Evolutionary conservation across 164 flowering plant genomes (phyloP), one percentile per base, ranked within the genome.

Genomic region (Aristolochia contorta): DNA sequence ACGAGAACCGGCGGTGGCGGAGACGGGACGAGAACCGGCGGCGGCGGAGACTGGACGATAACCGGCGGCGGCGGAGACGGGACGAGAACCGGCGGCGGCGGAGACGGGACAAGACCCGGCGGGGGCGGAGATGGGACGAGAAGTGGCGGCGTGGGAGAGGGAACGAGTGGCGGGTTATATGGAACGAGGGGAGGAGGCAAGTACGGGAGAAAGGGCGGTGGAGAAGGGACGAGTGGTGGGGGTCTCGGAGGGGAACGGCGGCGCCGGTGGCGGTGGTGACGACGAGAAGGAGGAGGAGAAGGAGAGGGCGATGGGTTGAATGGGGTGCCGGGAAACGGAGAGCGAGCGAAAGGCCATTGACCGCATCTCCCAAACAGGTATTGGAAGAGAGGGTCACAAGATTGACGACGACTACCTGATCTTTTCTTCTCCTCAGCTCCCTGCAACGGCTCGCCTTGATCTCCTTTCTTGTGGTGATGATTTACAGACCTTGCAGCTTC

Each of bases 311-410:
- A 22, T 1, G 52, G 62, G 3, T 5, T 13, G 23, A 47, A 47
- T 6, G 52, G 53, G 51, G 15, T 16, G 62, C 24, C 47, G 3
- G 51, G 52, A 13, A 47, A 61, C 7, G 64, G 64, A 23, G 6
- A 24, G 23, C 63, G 54, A 47, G 62, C 52, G 62, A 59, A 59
- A 48, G 63, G 63, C 63, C 63, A 60, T 32, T 32, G 63, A 1
- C 63, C 63, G 49, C 63, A 60, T 43, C 55, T 49, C 9, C 63
- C 63, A 23, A 60, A 60, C 22, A 60, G 55, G 46, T 61, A 52
- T 27, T 19, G 46, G 19, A n/a, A 51, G 27, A 61, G 57, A 6
- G 65, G 65, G 49, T 62, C 65, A 41, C 65, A 62, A 37, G 57
- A 19, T 41, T 18, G 41, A 6, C 58, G 14, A 3, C 65, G 33